A percentile compares a stretch with the other conserved stretches of the same genome.
These are phyloP conservation scores for Hypomyces rosellus DNA, from an alignment of 2,329 filamentous ascomycete species.

Conservation along the genomic window DNA sequence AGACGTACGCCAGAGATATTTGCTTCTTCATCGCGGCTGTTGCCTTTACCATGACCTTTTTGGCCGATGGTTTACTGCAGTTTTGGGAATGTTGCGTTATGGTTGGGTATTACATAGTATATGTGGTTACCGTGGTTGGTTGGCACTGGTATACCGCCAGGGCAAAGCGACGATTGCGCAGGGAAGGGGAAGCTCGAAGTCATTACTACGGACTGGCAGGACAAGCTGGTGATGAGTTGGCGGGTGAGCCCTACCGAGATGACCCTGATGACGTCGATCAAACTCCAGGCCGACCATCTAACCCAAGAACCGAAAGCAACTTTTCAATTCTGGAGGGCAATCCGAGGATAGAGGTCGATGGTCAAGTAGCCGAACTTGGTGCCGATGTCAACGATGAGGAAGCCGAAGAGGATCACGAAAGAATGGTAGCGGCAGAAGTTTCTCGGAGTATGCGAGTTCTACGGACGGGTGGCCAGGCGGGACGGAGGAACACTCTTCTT, in stretches of 20 bases:
- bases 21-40: constrained; percentile 86
- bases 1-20: constrained; percentile 87
- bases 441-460: constrained; percentile 88
- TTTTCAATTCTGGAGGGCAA: constrained; percentile 39
- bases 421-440: constrained; percentile 72
- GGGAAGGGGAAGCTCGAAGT: constrained; percentile 65
- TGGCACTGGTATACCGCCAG: constrained; percentile 85
- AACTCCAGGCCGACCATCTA: constrained; percentile 11
- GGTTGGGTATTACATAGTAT: constrained; percentile 87
- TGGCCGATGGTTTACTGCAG: constrained; percentile 76
- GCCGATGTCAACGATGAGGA: constrained; percentile 40
- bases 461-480: constrained; percentile 46
- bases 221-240: constrained; percentile 46
- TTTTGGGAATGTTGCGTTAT: constrained; percentile 87
- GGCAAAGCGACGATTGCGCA: constrained; percentile 52
- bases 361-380: constrained; percentile 23
- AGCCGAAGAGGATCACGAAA: constrained; percentile 49
- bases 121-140: constrained; percentile 77
- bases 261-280: constrained; percentile 37
- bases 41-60: constrained; percentile 77
- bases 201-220: constrained; percentile 59
- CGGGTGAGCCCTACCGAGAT: constrained; percentile 56
- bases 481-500: constrained; percentile 62
- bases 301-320: constrained; percentile 24
- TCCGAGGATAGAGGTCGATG: constrained; percentile 42